phyloP scores from a whole-genome alignment of 208 protist species.

The Trypanosoma vivax region DNA sequence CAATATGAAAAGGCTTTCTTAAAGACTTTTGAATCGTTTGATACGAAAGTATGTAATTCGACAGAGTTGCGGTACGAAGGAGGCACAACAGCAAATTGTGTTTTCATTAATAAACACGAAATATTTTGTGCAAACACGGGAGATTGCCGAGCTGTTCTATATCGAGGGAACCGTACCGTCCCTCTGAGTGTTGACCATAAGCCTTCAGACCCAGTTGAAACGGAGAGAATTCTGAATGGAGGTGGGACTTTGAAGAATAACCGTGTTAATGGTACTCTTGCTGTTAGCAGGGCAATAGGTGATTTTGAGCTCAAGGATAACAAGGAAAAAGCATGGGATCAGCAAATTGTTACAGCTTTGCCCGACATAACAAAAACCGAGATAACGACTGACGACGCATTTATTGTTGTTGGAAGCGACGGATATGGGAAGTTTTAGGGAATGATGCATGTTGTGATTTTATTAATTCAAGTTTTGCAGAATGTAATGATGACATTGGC shows the following conservation, averaged over 20 bases:
- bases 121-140: slow-evolving; percentile 89
- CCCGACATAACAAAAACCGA: slow-evolving; percentile 56
- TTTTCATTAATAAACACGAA: slow-evolving; percentile 51
- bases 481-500: slow-evolving; percentile 55
- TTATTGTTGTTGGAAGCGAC: slow-evolving; percentile 91
- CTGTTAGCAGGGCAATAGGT: slow-evolving; percentile 90
- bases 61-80: slow-evolving; percentile 30
- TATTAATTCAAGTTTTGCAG: slow-evolving; percentile 28
- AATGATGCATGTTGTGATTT: slow-evolving; percentile 72
- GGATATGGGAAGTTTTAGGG: slow-evolving; percentile 91
- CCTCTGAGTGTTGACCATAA: slow-evolving; percentile 89
- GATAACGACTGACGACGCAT: slow-evolving; percentile 50
- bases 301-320: slow-evolving; percentile 90
- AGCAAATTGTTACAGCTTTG: slow-evolving; percentile 74
- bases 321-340: slow-evolving; percentile 39
- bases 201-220: slow-evolving; percentile 57
- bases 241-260: slow-evolving; percentile 82
- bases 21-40: slow-evolving; percentile 57
- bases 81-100: slow-evolving; percentile 82
- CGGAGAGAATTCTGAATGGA: slow-evolving; percentile 72
- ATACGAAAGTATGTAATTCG: slow-evolving; percentile 47
- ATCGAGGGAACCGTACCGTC: slow-evolving; percentile 47
- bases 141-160: slow-evolving; percentile 88
- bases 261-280: slow-evolving; percentile 89
- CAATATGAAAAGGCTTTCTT: slow-evolving; percentile 48